Conservation (phyloP, 495 filamentous ascomycete species). For the Paragyromitra xinjiangensis region DNA sequence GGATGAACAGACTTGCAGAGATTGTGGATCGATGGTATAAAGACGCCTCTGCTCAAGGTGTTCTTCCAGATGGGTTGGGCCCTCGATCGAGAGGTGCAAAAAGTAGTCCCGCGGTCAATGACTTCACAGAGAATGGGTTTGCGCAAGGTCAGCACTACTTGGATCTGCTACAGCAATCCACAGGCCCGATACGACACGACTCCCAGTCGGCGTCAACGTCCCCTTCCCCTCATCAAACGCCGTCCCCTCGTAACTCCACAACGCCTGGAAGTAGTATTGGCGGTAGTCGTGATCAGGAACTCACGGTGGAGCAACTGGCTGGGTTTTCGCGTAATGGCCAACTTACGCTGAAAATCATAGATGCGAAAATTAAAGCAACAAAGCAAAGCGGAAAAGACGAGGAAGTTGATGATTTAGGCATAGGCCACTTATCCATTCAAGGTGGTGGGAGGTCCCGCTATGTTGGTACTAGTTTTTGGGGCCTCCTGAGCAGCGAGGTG, state of each 20-base stretch:
- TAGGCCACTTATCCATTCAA: constrained; percentile 84
- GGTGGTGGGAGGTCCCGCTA: constrained; percentile 82
- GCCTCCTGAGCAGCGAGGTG: constrained; percentile 86
- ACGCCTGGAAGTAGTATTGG: constrained; percentile 44
- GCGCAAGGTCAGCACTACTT: constrained; percentile 31
- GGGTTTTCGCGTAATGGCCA: neutral
- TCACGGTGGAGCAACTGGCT: neutral
- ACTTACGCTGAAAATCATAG: constrained; percentile 44
- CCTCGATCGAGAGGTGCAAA: neutral
- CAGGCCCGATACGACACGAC: constrained; percentile 12
- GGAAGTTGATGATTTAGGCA: constrained; percentile 69
- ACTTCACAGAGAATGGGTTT: constrained; percentile 19
- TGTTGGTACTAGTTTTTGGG: constrained; percentile 89
- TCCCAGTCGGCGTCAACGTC: constrained; percentile 16
- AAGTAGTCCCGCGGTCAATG: neutral
- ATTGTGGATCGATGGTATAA: constrained; percentile 55
- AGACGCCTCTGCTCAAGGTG: constrained; percentile 47
- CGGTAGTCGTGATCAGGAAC: constrained; percentile 3
- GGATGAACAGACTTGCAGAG: constrained; percentile 53
- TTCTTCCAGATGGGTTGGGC: neutral
- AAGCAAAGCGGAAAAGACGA: constrained; percentile 47
- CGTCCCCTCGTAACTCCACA: constrained; percentile 20
- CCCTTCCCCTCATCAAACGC: constrained; percentile 25
- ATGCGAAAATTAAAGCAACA: constrained; percentile 52
- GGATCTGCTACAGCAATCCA: constrained; percentile 31